phyloP scores from a whole-genome alignment of 2,329 filamentous ascomycete genomes.

The Penicillium sp. region DNA sequence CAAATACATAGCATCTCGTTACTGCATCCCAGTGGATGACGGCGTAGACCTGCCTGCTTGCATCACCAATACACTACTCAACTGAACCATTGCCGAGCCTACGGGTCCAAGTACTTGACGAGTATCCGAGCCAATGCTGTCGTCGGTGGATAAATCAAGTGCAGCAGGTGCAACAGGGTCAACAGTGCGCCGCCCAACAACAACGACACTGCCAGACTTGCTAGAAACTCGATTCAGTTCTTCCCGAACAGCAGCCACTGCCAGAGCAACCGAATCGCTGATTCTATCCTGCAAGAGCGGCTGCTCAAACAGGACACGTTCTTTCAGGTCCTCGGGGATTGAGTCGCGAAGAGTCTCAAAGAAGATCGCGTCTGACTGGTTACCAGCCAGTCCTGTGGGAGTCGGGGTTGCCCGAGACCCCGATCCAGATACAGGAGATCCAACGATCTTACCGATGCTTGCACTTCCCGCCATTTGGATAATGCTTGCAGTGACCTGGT shows the following conservation, averaged over 20 bases:
- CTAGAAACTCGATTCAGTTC: slow-evolving; percentile 56
- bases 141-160: slow-evolving; percentile 28
- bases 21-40: too few relatives aligned
- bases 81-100: slow-evolving; percentile 45
- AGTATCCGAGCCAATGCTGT: slow-evolving; percentile 32
- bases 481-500: slow-evolving; percentile 71
- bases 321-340: slow-evolving; percentile 46
- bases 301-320: slow-evolving; percentile 53
- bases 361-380: slow-evolving; percentile 48
- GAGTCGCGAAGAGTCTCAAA: slow-evolving; percentile 54
- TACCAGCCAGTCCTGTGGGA: neutral
- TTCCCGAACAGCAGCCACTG: slow-evolving; percentile 50
- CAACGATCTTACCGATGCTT: slow-evolving; percentile 7
- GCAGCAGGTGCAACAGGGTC: slow-evolving; percentile 5
- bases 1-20: too few relatives aligned
- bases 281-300: slow-evolving; percentile 37
- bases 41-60: slow-evolving; percentile 48
- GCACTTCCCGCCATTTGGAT: slow-evolving; percentile 49
- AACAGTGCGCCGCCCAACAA: slow-evolving; percentile 53
- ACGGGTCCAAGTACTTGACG: slow-evolving; percentile 30
- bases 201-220: slow-evolving; percentile 65
- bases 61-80: slow-evolving; percentile 63
- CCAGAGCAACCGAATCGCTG: slow-evolving; percentile 38
- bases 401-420: slow-evolving; percentile 3
- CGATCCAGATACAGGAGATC: slow-evolving; percentile 2